Conservation (phyloP, 768 basidiomycete genomes). For the Leccinum olivaceopallidum region DNA sequence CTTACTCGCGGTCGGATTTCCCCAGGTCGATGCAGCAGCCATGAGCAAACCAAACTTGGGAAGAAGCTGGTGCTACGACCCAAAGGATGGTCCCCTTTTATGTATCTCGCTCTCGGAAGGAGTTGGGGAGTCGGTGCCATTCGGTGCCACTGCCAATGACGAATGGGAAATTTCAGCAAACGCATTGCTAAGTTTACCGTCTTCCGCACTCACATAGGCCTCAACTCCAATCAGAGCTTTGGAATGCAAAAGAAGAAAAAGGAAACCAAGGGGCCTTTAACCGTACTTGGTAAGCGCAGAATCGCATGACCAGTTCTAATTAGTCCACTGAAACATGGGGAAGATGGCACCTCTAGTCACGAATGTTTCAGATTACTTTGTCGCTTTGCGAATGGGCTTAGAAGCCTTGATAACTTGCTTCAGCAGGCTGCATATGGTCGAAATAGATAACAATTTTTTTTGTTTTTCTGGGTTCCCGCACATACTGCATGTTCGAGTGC, state of each 20-base stretch:
- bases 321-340: background rate
- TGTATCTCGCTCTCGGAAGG: background rate
- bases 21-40: conserved; percentile 18
- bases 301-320: background rate
- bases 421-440: background rate
- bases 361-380: background rate
- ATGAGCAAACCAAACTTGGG: background rate
- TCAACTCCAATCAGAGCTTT: too few species aligned
- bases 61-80: background rate
- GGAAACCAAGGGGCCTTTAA: background rate
- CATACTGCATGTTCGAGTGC: too few species aligned
- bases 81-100: background rate
- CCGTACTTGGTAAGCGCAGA: background rate
- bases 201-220: background rate
- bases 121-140: background rate
- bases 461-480: too few species aligned
- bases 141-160: background rate
- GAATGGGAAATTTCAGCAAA: background rate
- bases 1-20: conserved; percentile 17
- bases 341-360: background rate
- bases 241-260: background rate
- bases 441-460: background rate
- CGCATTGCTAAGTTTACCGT: background rate
- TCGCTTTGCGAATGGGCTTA: background rate
- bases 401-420: background rate